Percentiles rank a stretch among this genome's conserved stretches.
These are phyloP conservation scores for Ilyonectria robusta DNA, from an alignment of 2,329 filamentous ascomycete species.

Conservation along the genomic window DNA sequence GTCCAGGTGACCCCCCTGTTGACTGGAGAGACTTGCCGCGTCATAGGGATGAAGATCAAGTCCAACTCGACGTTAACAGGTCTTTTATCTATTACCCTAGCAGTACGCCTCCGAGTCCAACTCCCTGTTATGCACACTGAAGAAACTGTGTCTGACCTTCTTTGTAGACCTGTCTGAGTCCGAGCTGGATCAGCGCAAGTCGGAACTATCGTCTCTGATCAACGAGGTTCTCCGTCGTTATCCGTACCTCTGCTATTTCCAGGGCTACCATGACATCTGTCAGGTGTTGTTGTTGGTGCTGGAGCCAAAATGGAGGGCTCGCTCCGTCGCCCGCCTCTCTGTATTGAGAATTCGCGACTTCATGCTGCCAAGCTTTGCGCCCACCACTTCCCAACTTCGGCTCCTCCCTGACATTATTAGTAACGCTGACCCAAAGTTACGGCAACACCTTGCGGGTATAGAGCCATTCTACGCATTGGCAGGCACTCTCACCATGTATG, in stretches of 20 bases:
- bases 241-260: constrained; percentile 93
- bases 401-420: constrained; percentile 87
- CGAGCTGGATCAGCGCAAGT: constrained; percentile 79
- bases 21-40: constrained; percentile 75
- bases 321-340: constrained; percentile 84
- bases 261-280: constrained; percentile 98
- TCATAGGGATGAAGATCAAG: constrained; percentile 93
- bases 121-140: neutral
- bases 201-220: constrained; percentile 85
- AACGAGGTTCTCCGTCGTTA: constrained; percentile 83
- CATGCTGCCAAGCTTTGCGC: constrained; percentile 90
- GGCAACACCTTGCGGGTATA: constrained; percentile 80
- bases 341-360: constrained; percentile 94
- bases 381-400: constrained; percentile 86
- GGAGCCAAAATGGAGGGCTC: constrained; percentile 70
- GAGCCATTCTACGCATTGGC: constrained; percentile 94
- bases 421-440: constrained; percentile 79
- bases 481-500: constrained; percentile 96
- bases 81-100: constrained; percentile 98
- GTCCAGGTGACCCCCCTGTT: constrained; percentile 32
- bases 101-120: constrained; percentile 62
- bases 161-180: constrained; percentile 74
- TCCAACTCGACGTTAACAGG: constrained; percentile 90
- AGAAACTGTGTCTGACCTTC: constrained; percentile 43
- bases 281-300: constrained; percentile 94